phyloP scores from a whole-genome alignment of 192 early-diverging fungal genomes.

The Coemansia guatemalensis region DNA sequence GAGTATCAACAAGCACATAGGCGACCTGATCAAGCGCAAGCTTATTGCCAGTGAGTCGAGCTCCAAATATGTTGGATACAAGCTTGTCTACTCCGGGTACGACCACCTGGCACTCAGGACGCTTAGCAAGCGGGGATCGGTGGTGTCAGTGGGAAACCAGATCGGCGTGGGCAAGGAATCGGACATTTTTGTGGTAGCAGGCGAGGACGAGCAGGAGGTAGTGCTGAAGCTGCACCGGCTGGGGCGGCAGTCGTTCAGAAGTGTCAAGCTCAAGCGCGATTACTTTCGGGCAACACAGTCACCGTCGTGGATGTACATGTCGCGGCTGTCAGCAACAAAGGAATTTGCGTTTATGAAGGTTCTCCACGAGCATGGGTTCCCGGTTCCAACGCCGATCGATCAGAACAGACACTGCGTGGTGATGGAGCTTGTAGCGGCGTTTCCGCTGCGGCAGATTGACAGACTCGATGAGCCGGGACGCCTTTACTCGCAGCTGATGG shows the following conservation, averaged over 20 bases:
- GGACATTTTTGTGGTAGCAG: conserved; percentile 97
- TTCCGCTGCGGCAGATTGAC: conserved; percentile 88
- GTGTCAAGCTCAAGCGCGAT: conserved; percentile 96
- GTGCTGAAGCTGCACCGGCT: conserved; percentile 98
- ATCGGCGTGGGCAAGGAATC: conserved; percentile 99
- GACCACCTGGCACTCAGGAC: conserved; percentile 97
- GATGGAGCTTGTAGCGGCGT: conserved; percentile 94
- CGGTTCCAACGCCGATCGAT: conserved; percentile 93
- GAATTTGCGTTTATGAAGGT: conserved; percentile 99
- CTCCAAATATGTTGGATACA: conserved; percentile 84
- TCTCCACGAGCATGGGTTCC: conserved; percentile 92
- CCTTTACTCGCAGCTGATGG: conserved; percentile 93
- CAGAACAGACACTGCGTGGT: conserved; percentile 94
- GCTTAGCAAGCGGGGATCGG: conserved; percentile 78
- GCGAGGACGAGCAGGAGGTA: conserved; percentile 84
- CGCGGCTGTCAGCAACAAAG: conserved; percentile 95
- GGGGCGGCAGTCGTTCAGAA: conserved; percentile 94
- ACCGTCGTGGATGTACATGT: conserved; percentile 99
- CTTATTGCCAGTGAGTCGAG: conserved; percentile 73
- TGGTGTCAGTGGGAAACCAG: conserved; percentile 97
- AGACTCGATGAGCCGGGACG: conserved; percentile 87
- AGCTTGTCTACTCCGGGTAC: conserved; percentile 98
- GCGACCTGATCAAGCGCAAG: conserved; percentile 86
- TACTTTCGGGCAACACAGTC: conserved; percentile 92
- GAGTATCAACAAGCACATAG: conserved; percentile 80